A percentile compares a stretch with the other conserved stretches of the same genome.
Conservation (phyloP, 306 rosid species). For the Citrullus mucosospermus region DNA sequence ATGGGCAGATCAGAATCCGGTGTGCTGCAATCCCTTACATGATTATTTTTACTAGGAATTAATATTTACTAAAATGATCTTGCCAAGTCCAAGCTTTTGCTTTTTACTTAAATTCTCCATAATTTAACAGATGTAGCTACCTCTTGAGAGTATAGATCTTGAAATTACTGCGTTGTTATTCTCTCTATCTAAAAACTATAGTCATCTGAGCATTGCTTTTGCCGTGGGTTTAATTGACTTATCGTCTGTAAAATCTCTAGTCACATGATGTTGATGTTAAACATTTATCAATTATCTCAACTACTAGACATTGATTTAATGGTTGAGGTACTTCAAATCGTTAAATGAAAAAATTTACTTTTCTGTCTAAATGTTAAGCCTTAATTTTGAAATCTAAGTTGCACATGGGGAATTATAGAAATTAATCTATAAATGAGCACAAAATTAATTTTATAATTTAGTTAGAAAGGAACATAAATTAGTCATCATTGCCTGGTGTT, state of each 20-base stretch:
- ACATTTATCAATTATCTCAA: neutral
- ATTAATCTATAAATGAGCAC: neutral
- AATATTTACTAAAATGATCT: neutral
- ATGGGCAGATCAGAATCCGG: constrained; percentile 99
- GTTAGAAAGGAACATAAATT: neutral
- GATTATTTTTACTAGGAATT: constrained; percentile 4
- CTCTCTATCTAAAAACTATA: neutral
- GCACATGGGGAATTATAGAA: neutral
- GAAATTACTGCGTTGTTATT: neutral
- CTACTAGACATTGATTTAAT: neutral
- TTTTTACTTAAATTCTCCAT: neutral
- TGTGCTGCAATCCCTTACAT: constrained; percentile 16
- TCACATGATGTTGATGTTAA: neutral
- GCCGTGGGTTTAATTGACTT: neutral
- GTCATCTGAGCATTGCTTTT: neutral
- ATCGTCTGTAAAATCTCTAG: neutral
- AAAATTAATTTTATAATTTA: neutral
- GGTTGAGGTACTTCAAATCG: neutral
- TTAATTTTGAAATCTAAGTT: neutral
- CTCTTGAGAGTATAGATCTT: neutral
- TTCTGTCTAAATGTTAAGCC: neutral
- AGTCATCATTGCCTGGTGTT: neutral
- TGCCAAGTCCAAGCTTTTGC: constrained; percentile 9
- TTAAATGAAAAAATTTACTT: neutral
- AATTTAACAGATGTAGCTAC: neutral